Evolutionary conservation across 2,329 filamentous ascomycete genomes (phyloP), one percentile per base, ranked within the genome.

Genomic region (Aspergillus amoenus): DNA sequence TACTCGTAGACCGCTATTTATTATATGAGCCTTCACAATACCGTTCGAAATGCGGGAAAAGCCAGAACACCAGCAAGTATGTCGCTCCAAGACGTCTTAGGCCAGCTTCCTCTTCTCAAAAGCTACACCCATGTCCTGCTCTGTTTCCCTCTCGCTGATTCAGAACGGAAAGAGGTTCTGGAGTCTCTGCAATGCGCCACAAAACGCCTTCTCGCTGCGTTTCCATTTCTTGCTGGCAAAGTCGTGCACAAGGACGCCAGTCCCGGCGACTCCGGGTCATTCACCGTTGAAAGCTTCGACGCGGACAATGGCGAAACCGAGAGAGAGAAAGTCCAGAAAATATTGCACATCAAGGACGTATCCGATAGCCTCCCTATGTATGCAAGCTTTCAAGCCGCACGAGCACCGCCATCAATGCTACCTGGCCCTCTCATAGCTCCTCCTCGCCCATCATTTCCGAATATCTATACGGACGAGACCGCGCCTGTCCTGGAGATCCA

Each of bases 321-420:
- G 34, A 34, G n/a, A 5, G 22, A 18, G 22, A 32, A 15, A 6
- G 15, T 17, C 2, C 30, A 53, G 5, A 7, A 17, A 11, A 51
- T 64, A 34, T 37, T 65, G 3, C 55, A 55, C 8, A 24, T 61
- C n/a, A 46, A 55, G 11, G 60, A 64, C 46, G 55, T 48, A 24
- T 51, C 56, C n/a, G 4, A 22, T 9, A n/a, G 37, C 8, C 27
- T 47, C 18, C 41, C 57, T 1, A 18, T 51, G 2, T 61, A 61
- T n/a, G 41, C 27, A 2, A 41, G 49, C 4, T 37, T 65, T 3
- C 47, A 44, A 5, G 18, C 43, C 2, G 58, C 60, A 1, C 48
- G 61, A n/a, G 68, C 56, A 4, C 70, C 73, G 1, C 61, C 69
- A 12, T 56, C 53, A 6, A 69, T 72, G 67, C 62, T 76, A 5